phyloP scores from a whole-genome alignment of 2,329 filamentous ascomycete genomes.

The Onygena corvina region DNA sequence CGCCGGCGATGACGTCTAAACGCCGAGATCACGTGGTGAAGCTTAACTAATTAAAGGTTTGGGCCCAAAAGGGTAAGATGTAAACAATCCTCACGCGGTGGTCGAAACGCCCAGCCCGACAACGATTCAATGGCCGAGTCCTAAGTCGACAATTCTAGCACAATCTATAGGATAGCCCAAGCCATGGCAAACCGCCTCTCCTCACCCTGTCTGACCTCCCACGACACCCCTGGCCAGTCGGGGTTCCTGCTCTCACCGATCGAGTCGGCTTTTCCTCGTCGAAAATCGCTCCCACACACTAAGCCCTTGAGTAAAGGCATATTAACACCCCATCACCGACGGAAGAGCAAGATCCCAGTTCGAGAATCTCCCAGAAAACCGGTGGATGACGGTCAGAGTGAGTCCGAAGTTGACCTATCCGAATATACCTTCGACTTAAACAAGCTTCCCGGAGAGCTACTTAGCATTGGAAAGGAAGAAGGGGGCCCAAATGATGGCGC shows the following conservation, averaged over 20 bases:
- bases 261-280: slow-evolving; percentile 27
- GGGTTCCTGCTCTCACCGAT: slow-evolving; percentile 28
- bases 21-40: not conserved
- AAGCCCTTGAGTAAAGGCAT: not conserved
- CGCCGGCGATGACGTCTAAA: not conserved
- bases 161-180: not conserved
- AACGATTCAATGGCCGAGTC: not conserved
- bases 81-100: not conserved
- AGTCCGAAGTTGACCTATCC: slow-evolving; percentile 30
- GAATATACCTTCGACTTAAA: slow-evolving; percentile 32
- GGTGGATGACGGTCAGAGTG: slow-evolving; percentile 20
- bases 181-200: slow-evolving; percentile 19
- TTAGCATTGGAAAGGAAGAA: slow-evolving; percentile 14
- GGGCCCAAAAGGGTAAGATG: slow-evolving; percentile 8
- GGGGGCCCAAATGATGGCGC: slow-evolving; percentile 18
- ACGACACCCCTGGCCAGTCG: slow-evolving; percentile 33
- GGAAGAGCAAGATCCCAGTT: not conserved
- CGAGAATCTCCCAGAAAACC: slow-evolving; percentile 2
- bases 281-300: not conserved
- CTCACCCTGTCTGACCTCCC: slow-evolving; percentile 30
- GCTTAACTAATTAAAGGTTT: not conserved
- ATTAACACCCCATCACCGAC: not conserved
- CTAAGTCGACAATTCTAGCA: not conserved
- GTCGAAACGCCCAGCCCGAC: not conserved
- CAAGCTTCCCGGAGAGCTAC: slow-evolving; percentile 24